phyloP scores from a whole-genome alignment of 2,329 filamentous ascomycete species.

The Xylariales sp. region DNA sequence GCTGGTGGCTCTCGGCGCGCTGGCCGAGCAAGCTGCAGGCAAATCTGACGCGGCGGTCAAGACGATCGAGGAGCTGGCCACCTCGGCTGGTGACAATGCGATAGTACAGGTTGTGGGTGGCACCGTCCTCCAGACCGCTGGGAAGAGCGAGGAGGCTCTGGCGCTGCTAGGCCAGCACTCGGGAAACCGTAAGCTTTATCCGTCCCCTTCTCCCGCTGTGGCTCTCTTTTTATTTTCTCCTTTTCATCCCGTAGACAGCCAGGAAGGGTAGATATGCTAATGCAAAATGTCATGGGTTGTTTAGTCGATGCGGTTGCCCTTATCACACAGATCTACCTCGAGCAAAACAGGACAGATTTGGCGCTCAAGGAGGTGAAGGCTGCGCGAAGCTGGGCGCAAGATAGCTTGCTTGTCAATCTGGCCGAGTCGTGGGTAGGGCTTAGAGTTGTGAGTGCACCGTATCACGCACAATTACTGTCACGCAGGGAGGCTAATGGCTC shows the following conservation, averaged over 20 bases:
- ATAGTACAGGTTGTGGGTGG: conserved; percentile 78
- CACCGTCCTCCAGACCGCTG: conserved; percentile 75
- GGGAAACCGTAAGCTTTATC: conserved; percentile 78
- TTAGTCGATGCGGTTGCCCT: conserved; percentile 73
- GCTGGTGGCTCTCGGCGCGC: conserved; percentile 68
- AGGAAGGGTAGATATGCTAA: conserved; percentile 12
- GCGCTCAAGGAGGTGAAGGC: conserved; percentile 84
- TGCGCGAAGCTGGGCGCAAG: conserved; percentile 91
- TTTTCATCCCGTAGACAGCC: conserved; percentile 10
- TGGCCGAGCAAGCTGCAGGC: conserved; percentile 64
- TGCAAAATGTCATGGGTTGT: no score
- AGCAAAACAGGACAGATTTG: conserved; percentile 87
- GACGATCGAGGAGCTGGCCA: conserved; percentile 62
- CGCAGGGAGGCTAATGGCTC: conserved; percentile 19
- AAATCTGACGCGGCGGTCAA: conserved; percentile 58
- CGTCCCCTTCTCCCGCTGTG: no score
- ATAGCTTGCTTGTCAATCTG: conserved; percentile 87
- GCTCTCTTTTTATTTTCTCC: no score
- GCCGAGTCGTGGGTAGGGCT: conserved; percentile 94
- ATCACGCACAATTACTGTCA: no score
- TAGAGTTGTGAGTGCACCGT: conserved; percentile 72
- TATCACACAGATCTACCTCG: conserved; percentile 86
- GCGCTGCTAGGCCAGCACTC: conserved; percentile 77
- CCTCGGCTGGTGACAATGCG: conserved; percentile 65
- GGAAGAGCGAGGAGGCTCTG: conserved; percentile 81